phyloP scores from a whole-genome alignment of 805 yeast species.

The Wickerhamiella shivajii region DNA sequence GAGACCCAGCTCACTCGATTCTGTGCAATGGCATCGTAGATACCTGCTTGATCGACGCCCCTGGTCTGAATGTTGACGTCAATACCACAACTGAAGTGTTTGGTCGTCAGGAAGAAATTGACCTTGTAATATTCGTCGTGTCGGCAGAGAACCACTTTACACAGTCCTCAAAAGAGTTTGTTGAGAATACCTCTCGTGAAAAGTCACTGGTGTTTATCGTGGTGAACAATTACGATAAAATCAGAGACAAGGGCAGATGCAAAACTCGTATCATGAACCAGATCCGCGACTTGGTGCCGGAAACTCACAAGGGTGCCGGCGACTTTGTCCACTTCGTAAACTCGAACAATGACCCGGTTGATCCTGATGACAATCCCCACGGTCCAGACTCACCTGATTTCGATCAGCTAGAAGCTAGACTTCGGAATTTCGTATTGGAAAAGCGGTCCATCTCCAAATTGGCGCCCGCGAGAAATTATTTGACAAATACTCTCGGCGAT shows the following conservation, averaged over 20 bases:
- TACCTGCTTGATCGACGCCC: constrained; percentile 88
- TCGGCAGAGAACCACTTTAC: constrained; percentile 95
- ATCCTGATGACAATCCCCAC: constrained; percentile 17
- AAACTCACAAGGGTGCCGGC: constrained; percentile 72
- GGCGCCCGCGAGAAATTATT: constrained; percentile 83
- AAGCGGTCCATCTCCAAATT: constrained; percentile 80
- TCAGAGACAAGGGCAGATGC: constrained; percentile 69
- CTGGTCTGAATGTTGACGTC: constrained; percentile 87
- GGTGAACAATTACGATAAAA: constrained; percentile 81
- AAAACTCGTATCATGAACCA: constrained; percentile 65
- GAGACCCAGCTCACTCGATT: constrained; percentile 53
- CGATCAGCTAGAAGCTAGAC: constrained; percentile 69
- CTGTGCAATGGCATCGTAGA: constrained; percentile 84
- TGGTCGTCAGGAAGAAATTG: constrained; percentile 94
- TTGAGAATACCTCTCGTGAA: constrained; percentile 78
- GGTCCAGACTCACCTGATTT: constrained; percentile 31
- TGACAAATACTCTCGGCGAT: constrained; percentile 56
- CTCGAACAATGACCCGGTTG: constrained; percentile 30
- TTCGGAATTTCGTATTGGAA: constrained; percentile 74
- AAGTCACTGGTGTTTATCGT: constrained; percentile 87
- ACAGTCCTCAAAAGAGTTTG: constrained; percentile 83
- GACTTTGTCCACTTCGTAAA: constrained; percentile 91
- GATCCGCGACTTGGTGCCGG: constrained; percentile 74
- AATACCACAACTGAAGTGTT: constrained; percentile 90
- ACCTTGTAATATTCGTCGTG: constrained; percentile 88